Evolutionary conservation across 768 basidiomycete species (phyloP).

Genomic region (Polyporus arcularius): DNA sequence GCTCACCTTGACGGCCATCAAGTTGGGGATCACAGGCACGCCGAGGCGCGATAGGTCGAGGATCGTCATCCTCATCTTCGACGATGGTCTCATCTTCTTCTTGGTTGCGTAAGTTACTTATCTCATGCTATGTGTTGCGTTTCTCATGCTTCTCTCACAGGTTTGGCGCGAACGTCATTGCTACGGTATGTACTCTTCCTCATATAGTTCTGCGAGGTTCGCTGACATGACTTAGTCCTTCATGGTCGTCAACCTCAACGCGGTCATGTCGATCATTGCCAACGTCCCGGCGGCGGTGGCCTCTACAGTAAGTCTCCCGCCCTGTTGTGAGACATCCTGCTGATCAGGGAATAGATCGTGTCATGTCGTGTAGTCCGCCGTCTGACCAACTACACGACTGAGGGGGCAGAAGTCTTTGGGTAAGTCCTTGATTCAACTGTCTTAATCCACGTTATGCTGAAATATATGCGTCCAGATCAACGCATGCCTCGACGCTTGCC

Average conservation of each 20-base stretch:
- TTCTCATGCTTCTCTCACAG: conserved; percentile 23
- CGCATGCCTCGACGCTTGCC: conserved; percentile 53
- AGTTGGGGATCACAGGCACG: conserved; percentile 42
- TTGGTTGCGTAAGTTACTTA: conserved; percentile 59
- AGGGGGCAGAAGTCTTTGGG: conserved; percentile 53
- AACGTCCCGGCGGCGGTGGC: conserved; percentile 74
- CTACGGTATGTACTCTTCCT: conserved; percentile 29
- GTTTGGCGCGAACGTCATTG: conserved; percentile 43
- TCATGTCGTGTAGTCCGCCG: conserved; percentile 65
- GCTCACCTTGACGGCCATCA: conserved; percentile 59
- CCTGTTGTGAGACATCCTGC: background rate
- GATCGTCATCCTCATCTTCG: conserved; percentile 65
- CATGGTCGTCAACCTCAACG: conserved; percentile 66
- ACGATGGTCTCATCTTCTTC: conserved; percentile 75
- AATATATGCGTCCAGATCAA: conserved; percentile 34
- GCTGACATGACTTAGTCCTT: conserved; percentile 37
- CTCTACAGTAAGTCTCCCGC: conserved; percentile 51
- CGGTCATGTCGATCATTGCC: conserved; percentile 72
- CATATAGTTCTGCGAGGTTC: background rate
- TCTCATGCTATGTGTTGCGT: background rate
- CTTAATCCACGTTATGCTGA: too few species aligned
- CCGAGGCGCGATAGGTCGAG: conserved; percentile 37
- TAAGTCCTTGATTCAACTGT: conserved; percentile 35
- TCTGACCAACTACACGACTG: conserved; percentile 55
- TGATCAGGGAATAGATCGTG: conserved; percentile 50